Evolutionary conservation across 2,329 filamentous ascomycete genomes (phyloP), one percentile per base, ranked within the genome.

Genomic region (Cladosporium phlei): DNA sequence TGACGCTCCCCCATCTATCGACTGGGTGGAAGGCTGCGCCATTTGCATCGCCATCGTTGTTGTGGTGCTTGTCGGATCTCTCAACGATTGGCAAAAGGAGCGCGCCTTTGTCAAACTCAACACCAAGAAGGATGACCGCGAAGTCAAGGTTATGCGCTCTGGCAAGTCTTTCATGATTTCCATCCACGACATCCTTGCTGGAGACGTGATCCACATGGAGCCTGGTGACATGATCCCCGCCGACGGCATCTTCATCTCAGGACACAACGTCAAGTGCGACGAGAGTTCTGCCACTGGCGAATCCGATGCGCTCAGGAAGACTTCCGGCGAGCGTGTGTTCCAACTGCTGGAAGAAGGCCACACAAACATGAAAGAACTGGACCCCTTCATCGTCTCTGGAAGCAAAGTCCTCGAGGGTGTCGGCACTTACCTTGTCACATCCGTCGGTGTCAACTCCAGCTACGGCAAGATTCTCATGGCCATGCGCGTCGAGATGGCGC

Each of bases 381-480:
- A 90, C 55, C 86, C 86, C 0, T 91, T 91, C 65, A 88, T 95
- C 58, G 86, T 95, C 55, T 95, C 89, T 21, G 90, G 86, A 37
- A 83, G 83, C 3, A 88, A 87, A 55, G 81, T 91, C 9, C 80
- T 81, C 0, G 84, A 88, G 58, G 86, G 86, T 47, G 75, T 88
- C 6, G 86, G 87, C 9, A 81, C 78, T 3, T 90, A 88, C 64
- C 63, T 91, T 45, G 85, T 89, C 46, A 88, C 85, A 1, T 79
- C 85, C 3, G 81, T 83, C 10, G 86, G 86, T 52, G 74, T 84
- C 28, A 77, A 90, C 64, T 87, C 85, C 0, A 85, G 79, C 25
- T 82, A 86, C 57, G 86, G 86, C 47, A 86, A 86, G 58, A 88
- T 82, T 2, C 77, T 90, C 69, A 85, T 90, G 78, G 86, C 85